These are phyloP conservation scores for Pestalotiopsis sp. DNA, from an alignment of 2,329 filamentous ascomycete genomes.

Conservation along the genomic window DNA sequence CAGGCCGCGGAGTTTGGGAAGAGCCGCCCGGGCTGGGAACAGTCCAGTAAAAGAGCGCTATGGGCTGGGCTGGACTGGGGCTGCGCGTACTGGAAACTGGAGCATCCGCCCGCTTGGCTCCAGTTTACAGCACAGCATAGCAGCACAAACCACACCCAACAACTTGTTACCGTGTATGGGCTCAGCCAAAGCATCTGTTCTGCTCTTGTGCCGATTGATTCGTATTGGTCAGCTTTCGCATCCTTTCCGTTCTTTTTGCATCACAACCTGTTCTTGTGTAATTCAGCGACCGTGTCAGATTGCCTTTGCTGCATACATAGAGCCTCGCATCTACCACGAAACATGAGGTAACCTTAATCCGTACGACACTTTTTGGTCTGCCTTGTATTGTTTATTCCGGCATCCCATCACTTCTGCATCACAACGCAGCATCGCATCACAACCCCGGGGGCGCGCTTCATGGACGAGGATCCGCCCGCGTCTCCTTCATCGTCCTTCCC, in stretches of 20 bases:
- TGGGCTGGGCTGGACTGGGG: not conserved
- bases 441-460: not conserved
- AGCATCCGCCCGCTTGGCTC: not conserved
- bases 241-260: not conserved
- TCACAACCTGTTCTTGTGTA: not conserved
- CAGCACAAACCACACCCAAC: not conserved
- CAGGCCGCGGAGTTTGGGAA: not conserved
- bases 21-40: not conserved
- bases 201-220: not conserved
- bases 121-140: not conserved
- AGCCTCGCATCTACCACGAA: not conserved
- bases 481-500: constrained; percentile 26
- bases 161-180: not conserved
- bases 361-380: not conserved
- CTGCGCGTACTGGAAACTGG: not conserved
- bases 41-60: not conserved
- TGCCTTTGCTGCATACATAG: not conserved
- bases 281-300: not conserved
- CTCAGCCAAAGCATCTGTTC: not conserved
- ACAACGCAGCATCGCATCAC: not conserved
- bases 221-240: not conserved
- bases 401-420: not conserved
- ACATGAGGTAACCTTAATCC: not conserved
- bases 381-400: not conserved
- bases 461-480: constrained; percentile 8